Base-by-base conservation (phyloP, 768 basidiomycete genomes). In the Polyporus arcularius region DNA sequence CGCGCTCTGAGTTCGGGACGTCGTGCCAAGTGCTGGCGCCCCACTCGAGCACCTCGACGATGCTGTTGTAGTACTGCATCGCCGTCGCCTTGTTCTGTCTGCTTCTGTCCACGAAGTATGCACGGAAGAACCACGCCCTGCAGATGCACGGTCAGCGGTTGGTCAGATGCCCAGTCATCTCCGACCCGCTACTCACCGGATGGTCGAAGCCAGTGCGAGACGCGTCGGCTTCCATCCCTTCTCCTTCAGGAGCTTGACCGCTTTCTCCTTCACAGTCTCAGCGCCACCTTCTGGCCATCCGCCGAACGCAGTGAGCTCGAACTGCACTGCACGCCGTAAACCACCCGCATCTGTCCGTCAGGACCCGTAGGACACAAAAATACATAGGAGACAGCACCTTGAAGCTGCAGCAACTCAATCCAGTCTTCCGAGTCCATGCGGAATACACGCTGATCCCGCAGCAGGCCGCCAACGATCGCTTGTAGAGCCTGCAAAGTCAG, bases 401-500 rank as follows among this genome's bases (percentile, higher is more conserved):
- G 78, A 3, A 69, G 59, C 53, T 79, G 74, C 51, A 75, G 73
- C 53, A 71, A 72, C 0, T 73, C 65, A 10, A 78, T 56, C 68
- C 75, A 79, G 16, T 76, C 70, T 3, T 63, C 15, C 6, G 51
- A 57, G 16, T 74, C 66, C 12, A 77, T 65, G 47, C 78, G 75
- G 53, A 80, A 80, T 1, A 73, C 74, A 10, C 79, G 75, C 10
- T 65, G 62, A 49, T 82, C 80, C 15, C 73, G 68, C 49, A 80
- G 68, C 16, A 80, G 65, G 2, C 71, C 79, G 51, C 79, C 74
- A n/a, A 73, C 69, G 52, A 81, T 61, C 56, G 60, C 11, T 10
- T 49, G 51, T 15, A 78, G 55, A 6, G 66, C 72, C 78, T 80
- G 58, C 11, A 49, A 14, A 30, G 43, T 21, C 54, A 26, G 43